These are phyloP conservation scores for Penicillium paxilli DNA, from an alignment of 495 filamentous ascomycete species.

Conservation along the genomic window DNA sequence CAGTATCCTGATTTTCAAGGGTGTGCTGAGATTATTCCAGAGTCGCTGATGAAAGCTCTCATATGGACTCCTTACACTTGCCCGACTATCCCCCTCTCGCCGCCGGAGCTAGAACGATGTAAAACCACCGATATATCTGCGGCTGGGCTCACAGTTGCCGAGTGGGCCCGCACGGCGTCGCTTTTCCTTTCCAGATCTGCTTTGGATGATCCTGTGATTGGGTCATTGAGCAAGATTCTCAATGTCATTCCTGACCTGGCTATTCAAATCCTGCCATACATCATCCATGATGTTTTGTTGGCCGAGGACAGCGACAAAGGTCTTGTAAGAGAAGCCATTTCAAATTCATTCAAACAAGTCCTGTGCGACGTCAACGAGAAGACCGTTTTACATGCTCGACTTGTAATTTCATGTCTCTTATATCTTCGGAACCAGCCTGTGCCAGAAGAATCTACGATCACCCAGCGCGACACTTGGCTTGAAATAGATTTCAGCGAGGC, in stretches of 20 bases:
- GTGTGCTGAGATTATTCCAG: conserved; percentile 45
- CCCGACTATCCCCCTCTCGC: conserved; percentile 24
- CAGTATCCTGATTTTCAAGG: conserved; percentile 46
- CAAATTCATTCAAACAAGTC: conserved; percentile 41
- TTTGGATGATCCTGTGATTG: conserved; percentile 63
- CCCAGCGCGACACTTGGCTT: conserved; percentile 81
- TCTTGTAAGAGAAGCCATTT: conserved; percentile 38
- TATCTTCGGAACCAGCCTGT: conserved; percentile 82
- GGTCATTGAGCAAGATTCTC: conserved; percentile 62
- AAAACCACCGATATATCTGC: conserved; percentile 9
- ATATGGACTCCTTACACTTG: conserved; percentile 47
- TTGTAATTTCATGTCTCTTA: conserved; percentile 78
- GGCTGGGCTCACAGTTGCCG: conserved; percentile 21
- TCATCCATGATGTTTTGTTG: conserved; percentile 75
- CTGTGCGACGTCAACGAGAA: conserved; percentile 29
- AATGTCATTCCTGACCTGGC: conserved; percentile 64
- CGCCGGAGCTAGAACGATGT: conserved; percentile 14
- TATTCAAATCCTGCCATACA: conserved; percentile 69
- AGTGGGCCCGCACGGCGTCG: conserved; percentile 67
- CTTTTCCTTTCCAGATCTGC: conserved; percentile 61
- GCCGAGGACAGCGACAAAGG: conserved; percentile 40
- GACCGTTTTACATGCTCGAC: conserved; percentile 48
- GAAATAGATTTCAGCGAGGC: conserved; percentile 74
- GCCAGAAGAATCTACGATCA: conserved; percentile 72
- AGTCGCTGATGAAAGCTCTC: conserved; percentile 41